A percentile compares a stretch with the other conserved stretches of the same genome.
Evolutionary conservation across 1,284 basidiomycete genomes (phyloP).

Genomic region (Rhodotorula sp.): DNA sequence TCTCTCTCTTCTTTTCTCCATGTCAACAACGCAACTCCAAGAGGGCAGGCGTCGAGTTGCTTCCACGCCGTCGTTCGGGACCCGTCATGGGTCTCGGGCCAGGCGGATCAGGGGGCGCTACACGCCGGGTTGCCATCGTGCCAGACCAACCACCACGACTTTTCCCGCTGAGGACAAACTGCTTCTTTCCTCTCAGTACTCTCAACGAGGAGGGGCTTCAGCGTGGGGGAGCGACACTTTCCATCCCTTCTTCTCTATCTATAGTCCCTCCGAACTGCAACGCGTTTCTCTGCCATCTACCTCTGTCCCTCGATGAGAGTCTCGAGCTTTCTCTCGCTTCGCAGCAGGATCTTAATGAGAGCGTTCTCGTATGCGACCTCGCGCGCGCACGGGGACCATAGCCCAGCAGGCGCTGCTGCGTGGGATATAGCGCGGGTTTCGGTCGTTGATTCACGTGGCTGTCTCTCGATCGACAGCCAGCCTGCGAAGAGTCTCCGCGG

Average conservation of each 20-base stretch:
- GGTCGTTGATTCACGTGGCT: no score
- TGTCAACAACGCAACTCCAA: constrained; percentile 11
- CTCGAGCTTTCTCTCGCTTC: no score
- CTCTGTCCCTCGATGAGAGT: no score
- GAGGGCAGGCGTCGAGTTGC: constrained; percentile 14
- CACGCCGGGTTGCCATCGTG: constrained; percentile 13
- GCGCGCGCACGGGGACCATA: no score
- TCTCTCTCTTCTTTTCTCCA: not conserved
- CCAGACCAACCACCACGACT: constrained; percentile 5
- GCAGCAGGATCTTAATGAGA: no score
- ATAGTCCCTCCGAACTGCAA: not conserved
- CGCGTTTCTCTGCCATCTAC: no score
- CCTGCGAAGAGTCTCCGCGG: no score
- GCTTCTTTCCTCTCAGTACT: constrained; percentile 6
- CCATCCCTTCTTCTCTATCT: not conserved
- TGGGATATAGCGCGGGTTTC: no score
- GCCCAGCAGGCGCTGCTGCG: no score
- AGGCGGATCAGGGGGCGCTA: constrained; percentile 10
- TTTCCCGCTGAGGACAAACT: constrained; percentile 17
- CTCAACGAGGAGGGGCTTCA: constrained; percentile 17
- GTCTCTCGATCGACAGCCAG: no score
- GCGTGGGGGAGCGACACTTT: constrained; percentile 15
- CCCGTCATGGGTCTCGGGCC: not conserved
- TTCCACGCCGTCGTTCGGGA: not conserved
- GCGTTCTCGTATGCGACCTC: no score